phyloP scores from a whole-genome alignment of 2,329 filamentous ascomycete genomes.

The Xylaria sp. region DNA sequence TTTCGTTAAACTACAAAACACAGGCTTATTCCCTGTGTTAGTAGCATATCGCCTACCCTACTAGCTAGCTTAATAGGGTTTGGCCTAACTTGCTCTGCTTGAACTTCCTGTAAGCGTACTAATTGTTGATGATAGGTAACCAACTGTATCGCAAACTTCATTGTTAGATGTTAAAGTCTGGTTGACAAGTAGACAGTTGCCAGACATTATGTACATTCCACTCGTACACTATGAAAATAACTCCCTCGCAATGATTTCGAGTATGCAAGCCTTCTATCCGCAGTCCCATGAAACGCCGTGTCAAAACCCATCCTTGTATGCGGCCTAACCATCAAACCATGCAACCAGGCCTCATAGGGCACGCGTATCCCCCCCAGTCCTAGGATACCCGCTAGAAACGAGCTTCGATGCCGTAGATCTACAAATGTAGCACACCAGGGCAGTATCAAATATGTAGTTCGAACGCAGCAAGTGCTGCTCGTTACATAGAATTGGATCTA shows the following conservation, averaged over 20 bases:
- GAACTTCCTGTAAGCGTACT: too few species aligned
- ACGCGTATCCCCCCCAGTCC: neutral
- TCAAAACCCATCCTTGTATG: neutral
- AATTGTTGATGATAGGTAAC: too few species aligned
- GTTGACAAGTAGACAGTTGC: too few species aligned
- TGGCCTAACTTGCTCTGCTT: too few species aligned
- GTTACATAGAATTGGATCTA: constrained; percentile 48
- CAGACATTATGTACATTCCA: too few species aligned
- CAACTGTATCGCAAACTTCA: too few species aligned
- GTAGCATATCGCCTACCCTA: too few species aligned
- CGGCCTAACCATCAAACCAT: neutral
- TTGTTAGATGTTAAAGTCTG: too few species aligned
- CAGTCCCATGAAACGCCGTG: neutral
- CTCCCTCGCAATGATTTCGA: neutral
- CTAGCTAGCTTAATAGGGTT: too few species aligned
- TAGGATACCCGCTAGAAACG: neutral
- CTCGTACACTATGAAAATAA: too few species aligned
- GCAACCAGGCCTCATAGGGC: neutral
- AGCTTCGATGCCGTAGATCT: neutral
- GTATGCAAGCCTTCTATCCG: neutral
- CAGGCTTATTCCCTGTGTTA: too few species aligned
- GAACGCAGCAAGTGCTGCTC: neutral
- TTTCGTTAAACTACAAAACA: too few species aligned
- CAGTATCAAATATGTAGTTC: neutral
- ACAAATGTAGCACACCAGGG: neutral